Conservation (phyloP, 1,284 basidiomycete species). For the Kwoniella shivajii region DNA sequence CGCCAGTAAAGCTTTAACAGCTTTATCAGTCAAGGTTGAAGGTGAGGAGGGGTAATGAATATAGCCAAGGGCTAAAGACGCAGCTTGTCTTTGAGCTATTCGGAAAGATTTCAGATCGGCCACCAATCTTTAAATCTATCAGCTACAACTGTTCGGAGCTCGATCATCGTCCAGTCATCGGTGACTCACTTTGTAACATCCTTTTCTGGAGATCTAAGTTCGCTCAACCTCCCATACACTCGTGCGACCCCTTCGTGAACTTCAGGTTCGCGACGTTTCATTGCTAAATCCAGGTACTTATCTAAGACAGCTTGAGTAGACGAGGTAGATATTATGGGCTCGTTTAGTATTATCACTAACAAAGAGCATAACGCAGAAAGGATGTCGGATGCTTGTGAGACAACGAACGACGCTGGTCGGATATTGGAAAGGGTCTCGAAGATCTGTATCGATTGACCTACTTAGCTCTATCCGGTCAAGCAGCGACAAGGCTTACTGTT, state of each 20-base stretch:
- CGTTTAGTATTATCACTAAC: constrained; percentile 67
- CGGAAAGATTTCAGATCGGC: constrained; percentile 61
- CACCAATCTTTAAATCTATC: constrained; percentile 61
- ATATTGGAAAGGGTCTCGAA: constrained; percentile 56
- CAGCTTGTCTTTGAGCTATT: constrained; percentile 68
- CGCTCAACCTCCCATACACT: constrained; percentile 68
- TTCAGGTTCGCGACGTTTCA: constrained; percentile 66
- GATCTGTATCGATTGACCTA: constrained; percentile 23
- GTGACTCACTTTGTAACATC: constrained; percentile 70
- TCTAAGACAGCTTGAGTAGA: constrained; percentile 37
- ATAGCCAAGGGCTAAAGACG: constrained; percentile 73
- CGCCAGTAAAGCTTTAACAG: constrained; percentile 28
- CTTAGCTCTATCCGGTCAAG: too few relatives aligned
- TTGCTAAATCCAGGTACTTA: constrained; percentile 66
- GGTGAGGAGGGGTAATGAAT: constrained; percentile 61
- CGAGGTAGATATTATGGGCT: constrained; percentile 40
- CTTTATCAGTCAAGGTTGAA: constrained; percentile 2
- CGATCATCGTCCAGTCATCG: not conserved
- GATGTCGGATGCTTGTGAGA: constrained; percentile 72
- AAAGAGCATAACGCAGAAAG: constrained; percentile 73
- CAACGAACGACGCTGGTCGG: constrained; percentile 61
- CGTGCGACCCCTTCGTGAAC: constrained; percentile 75
- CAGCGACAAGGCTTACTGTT: constrained; percentile 11
- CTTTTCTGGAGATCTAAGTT: constrained; percentile 64
- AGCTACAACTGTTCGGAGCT: not conserved